Evolutionary conservation across 2,329 filamentous ascomycete genomes (phyloP).

Genomic region (Paecilomyces dactylethromorphus): DNA sequence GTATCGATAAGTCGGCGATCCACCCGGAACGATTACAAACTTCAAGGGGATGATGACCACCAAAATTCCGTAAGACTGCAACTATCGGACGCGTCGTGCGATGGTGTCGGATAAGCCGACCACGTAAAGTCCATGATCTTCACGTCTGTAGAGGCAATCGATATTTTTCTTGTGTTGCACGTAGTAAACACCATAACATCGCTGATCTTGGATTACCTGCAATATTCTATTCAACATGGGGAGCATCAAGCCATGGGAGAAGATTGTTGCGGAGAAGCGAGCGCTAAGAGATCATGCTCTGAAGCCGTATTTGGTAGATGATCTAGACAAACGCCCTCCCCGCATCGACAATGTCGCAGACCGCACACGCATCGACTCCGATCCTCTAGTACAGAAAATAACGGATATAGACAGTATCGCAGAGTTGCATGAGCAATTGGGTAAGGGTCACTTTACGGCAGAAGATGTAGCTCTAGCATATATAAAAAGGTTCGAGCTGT

Average conservation of each 20-base stretch:
- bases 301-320: slow-evolving; percentile 18
- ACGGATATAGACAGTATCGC: slow-evolving; percentile 24
- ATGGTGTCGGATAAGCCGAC: not conserved
- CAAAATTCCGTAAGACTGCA: too few species aligned
- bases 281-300: slow-evolving; percentile 18
- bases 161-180: not conserved
- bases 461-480: slow-evolving; percentile 23
- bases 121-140: not conserved
- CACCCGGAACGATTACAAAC: not conserved
- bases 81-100: not conserved
- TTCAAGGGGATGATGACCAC: not conserved
- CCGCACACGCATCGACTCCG: slow-evolving; percentile 15
- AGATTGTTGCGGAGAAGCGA: slow-evolving; percentile 23
- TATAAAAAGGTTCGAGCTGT: slow-evolving; percentile 23
- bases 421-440: slow-evolving; percentile 12
- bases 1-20: not conserved
- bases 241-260: slow-evolving; percentile 18
- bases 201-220: not conserved
- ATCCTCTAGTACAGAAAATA: slow-evolving; percentile 18
- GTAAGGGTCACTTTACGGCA: slow-evolving; percentile 18
- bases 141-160: not conserved
- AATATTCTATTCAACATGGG: not conserved
- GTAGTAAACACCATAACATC: not conserved
- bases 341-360: slow-evolving; percentile 15
- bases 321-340: slow-evolving; percentile 18